These are phyloP conservation scores for Naganishia randhawae DNA, from an alignment of 768 basidiomycete genomes.

Conservation along the genomic window DNA sequence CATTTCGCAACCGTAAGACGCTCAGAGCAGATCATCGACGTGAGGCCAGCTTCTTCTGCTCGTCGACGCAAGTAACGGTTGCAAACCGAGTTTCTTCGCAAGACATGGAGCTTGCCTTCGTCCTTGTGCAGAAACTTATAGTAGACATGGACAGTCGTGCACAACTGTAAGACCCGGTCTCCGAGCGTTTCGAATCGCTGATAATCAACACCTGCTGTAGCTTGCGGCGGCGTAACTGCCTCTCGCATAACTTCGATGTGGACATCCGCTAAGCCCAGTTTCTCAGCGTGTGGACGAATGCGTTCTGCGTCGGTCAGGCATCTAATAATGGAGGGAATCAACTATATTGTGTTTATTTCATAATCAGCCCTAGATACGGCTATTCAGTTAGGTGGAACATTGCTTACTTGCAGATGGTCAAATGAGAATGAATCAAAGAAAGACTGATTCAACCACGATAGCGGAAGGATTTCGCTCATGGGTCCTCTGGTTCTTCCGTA, in stretches of 20 bases:
- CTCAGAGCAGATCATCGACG: slow-evolving; percentile 23
- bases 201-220: slow-evolving; percentile 66
- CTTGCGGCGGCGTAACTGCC: slow-evolving; percentile 70
- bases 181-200: slow-evolving; percentile 84
- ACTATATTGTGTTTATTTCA: slow-evolving; percentile 53
- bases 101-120: slow-evolving; percentile 71
- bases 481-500: slow-evolving; percentile 23
- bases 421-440: slow-evolving; percentile 2
- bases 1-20: slow-evolving; percentile 19
- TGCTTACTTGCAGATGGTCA: slow-evolving; percentile 13
- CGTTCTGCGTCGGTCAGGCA: slow-evolving; percentile 67
- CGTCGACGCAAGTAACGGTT: slow-evolving; percentile 61
- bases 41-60: slow-evolving; percentile 20
- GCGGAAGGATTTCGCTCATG: slow-evolving; percentile 13
- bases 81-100: slow-evolving; percentile 65
- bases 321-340: slow-evolving; percentile 66
- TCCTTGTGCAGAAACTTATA: slow-evolving; percentile 72
- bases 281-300: slow-evolving; percentile 56
- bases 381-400: too few species aligned
- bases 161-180: slow-evolving; percentile 74
- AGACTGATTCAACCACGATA: slow-evolving; percentile 9
- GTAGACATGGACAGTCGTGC: slow-evolving; percentile 70
- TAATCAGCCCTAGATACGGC: background rate
- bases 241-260: slow-evolving; percentile 61
- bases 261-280: slow-evolving; percentile 64